Conservation (phyloP, 2,329 filamentous ascomycete species). For the Aspergillus terreus region DNA sequence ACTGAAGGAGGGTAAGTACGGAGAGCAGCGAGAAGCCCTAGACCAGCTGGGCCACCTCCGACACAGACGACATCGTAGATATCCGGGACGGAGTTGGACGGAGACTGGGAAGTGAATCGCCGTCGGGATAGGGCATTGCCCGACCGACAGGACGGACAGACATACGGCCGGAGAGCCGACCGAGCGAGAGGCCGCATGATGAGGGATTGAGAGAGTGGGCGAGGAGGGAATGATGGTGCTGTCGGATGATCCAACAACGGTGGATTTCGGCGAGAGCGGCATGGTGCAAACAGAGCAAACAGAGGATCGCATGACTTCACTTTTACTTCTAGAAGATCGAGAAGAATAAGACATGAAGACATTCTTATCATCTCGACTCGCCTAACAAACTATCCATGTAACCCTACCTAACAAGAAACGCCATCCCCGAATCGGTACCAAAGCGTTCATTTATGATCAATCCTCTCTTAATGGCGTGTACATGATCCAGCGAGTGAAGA, state of each 20-base stretch:
- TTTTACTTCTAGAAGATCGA: too few species aligned
- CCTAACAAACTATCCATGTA: too few species aligned
- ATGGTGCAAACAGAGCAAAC: constrained; percentile 2
- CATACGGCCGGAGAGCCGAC: constrained; percentile 33
- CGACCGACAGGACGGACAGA: constrained; percentile 39
- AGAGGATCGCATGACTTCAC: not conserved
- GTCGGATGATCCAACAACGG: not conserved
- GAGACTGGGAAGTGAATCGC: constrained; percentile 31
- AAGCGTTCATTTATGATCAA: not conserved
- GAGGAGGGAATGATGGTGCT: constrained; percentile 5
- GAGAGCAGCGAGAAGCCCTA: constrained; percentile 75
- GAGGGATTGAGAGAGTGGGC: constrained; percentile 1
- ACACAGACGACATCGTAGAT: constrained; percentile 93
- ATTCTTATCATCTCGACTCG: too few species aligned
- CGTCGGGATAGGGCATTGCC: constrained; percentile 20
- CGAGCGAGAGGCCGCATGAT: constrained; percentile 34
- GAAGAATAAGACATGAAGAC: too few species aligned
- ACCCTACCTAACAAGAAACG: too few species aligned
- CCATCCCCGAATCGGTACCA: too few species aligned
- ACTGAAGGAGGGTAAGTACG: constrained; percentile 46
- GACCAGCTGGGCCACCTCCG: constrained; percentile 81
- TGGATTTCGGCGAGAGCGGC: constrained; percentile 1
- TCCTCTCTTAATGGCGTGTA: too few species aligned
- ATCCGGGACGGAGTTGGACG: constrained; percentile 50
- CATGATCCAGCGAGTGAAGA: too few species aligned